These are phyloP conservation scores for Pachysandra terminalis DNA, from an alignment of 164 flowering plant genomes.

Conservation along the genomic window DNA sequence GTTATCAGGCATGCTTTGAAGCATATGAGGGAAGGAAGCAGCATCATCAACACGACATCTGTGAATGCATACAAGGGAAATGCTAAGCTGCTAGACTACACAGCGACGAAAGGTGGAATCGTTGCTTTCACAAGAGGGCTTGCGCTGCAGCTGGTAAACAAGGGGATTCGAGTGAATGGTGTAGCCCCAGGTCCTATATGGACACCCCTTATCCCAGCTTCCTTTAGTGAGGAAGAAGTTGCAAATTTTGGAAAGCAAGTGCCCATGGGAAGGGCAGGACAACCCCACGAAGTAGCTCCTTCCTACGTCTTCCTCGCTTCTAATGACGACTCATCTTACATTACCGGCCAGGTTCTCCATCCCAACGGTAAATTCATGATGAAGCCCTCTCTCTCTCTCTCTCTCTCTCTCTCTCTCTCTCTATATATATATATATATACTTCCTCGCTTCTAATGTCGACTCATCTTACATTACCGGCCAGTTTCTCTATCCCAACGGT, in stretches of 20 bases:
- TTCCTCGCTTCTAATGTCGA: slow-evolving; percentile 53
- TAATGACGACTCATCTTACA: slow-evolving; percentile 49
- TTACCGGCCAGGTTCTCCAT: slow-evolving; percentile 70
- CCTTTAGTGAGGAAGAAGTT: slow-evolving; percentile 44
- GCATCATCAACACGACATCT: slow-evolving; percentile 69
- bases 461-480: slow-evolving; percentile 71
- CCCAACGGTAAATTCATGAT: slow-evolving; percentile 55
- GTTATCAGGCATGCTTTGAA: slow-evolving; percentile 52
- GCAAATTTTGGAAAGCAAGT: slow-evolving; percentile 47
- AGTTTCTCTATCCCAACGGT: slow-evolving; percentile 82
- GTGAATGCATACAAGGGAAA: slow-evolving; percentile 66
- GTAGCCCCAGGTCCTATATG: slow-evolving; percentile 83
- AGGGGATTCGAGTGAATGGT: slow-evolving; percentile 72
- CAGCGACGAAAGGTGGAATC: slow-evolving; percentile 77
- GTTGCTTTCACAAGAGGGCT: slow-evolving; percentile 66
- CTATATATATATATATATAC: background rate
- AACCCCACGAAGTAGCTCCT: slow-evolving; percentile 67
- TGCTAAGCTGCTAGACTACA: slow-evolving; percentile 55
- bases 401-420: no score
- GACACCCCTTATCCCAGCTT: slow-evolving; percentile 73
- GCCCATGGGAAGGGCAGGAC: slow-evolving; percentile 83
- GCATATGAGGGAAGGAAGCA: slow-evolving; percentile 71
- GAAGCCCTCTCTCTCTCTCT: no score
- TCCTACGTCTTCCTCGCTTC: slow-evolving; percentile 68
- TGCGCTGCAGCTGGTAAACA: slow-evolving; percentile 49